phyloP scores from a whole-genome alignment of 768 basidiomycete species.

The Phaeolepiota aurea region DNA sequence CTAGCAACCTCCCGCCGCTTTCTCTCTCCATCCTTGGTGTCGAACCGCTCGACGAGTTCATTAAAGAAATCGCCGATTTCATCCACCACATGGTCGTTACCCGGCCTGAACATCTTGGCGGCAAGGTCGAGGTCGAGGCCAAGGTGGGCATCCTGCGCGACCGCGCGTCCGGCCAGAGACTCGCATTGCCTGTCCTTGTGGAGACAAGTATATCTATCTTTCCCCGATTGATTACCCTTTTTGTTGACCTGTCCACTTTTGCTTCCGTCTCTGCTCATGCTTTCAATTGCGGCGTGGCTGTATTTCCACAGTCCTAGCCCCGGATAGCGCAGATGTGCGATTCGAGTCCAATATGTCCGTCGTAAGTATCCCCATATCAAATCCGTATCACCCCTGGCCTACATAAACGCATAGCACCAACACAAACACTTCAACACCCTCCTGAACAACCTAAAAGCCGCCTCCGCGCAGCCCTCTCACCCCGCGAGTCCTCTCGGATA shows the following conservation, averaged over 20 bases:
- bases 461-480: conserved; percentile 43
- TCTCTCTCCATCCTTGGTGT: conserved; percentile 80
- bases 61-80: conserved; percentile 86
- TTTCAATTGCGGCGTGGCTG: too few species aligned
- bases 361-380: conserved; percentile 36
- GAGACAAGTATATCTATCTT: conserved; percentile 66
- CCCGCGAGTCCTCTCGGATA: conserved; percentile 59
- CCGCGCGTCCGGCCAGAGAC: conserved; percentile 40
- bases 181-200: conserved; percentile 64
- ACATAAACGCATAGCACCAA: conserved; percentile 57
- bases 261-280: conserved; percentile 2
- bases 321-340: conserved; percentile 52
- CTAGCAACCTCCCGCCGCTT: conserved; percentile 43
- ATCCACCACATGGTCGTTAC: conserved; percentile 62
- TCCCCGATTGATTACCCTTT: conserved; percentile 2
- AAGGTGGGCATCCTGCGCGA: conserved; percentile 79
- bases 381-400: conserved; percentile 9
- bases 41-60: conserved; percentile 90
- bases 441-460: conserved; percentile 72
- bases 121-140: conserved; percentile 81
- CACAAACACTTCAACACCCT: conserved; percentile 82
- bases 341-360: conserved; percentile 93
- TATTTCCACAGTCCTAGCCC: conserved; percentile 58
- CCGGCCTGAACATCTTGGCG: conserved; percentile 38
- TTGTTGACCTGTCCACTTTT: conserved; percentile 5